Conservation (phyloP, 2,329 filamentous ascomycete genomes). For the Beauveria bassiana region DNA sequence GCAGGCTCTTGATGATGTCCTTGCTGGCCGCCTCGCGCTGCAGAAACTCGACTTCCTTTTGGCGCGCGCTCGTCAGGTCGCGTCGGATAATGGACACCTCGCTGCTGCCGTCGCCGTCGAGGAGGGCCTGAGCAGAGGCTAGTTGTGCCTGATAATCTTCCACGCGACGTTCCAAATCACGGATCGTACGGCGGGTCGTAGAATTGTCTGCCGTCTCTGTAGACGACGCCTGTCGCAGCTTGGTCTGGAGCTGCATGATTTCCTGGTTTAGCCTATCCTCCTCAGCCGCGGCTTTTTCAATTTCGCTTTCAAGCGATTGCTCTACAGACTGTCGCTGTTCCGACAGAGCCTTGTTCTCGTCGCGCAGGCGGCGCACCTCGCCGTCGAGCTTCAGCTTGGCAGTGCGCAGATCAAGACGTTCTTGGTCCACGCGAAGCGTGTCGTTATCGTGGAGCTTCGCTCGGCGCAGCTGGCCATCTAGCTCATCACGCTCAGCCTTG, state of each 20-base stretch:
- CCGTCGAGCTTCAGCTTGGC: conserved; percentile 60
- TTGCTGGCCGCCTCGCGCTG: conserved; percentile 60
- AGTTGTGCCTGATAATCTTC: conserved; percentile 44
- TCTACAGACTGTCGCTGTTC: conserved; percentile 54
- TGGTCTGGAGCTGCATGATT: conserved; percentile 43
- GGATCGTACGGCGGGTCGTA: conserved; percentile 54
- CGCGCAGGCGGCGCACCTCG: conserved; percentile 56
- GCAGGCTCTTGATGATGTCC: conserved; percentile 53
- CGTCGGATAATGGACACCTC: conserved; percentile 55
- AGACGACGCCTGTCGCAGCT: conserved; percentile 35
- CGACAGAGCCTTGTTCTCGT: conserved; percentile 52
- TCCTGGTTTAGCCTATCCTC: conserved; percentile 54
- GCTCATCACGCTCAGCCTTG: conserved; percentile 59
- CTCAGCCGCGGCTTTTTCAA: conserved; percentile 57
- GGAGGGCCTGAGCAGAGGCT: conserved; percentile 25
- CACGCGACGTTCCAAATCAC: conserved; percentile 56
- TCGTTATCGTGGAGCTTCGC: conserved; percentile 49
- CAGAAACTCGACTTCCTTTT: conserved; percentile 56
- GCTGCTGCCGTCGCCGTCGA: conserved; percentile 34
- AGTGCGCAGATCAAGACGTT: conserved; percentile 60
- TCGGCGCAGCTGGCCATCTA: conserved; percentile 52
- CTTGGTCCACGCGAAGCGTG: conserved; percentile 55
- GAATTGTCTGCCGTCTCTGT: conserved; percentile 46
- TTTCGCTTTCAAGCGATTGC: conserved; percentile 56
- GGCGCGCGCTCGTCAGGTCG: conserved; percentile 55